Base-by-base conservation (phyloP, 139 green algal genomes). In the Zygnema cylindricum region DNA sequence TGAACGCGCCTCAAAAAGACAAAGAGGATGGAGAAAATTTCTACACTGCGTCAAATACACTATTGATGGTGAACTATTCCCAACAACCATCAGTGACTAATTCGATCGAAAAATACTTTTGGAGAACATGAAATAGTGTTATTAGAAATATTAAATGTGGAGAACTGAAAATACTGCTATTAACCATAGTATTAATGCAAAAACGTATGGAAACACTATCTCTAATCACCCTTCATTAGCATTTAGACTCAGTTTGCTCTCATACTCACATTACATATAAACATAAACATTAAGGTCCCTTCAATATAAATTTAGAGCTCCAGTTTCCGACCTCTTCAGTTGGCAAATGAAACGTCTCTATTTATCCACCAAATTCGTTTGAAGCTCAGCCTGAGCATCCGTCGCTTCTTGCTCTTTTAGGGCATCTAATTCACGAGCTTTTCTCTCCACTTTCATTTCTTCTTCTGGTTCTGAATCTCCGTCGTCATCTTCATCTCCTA, bases 361-460 rank as follows among this genome's bases (percentile, higher is more conserved):
- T 38, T 75, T 69, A 16, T 91, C 81, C 82, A 75, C 38, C 23
- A 91, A 84, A 82, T 89, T 91, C 0, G 86, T 89, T 43, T 79
- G 55, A 69, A 90, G 7, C 71, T 92, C 88, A 32, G 69, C 88
- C 42, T 91, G 63, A 36, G 82, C 88, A 32, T 92, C 88, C 84
- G 42, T 83, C 78, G 77, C 84, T 55, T 92, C 88, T 71, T 42
- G 11, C 84, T 78, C 84, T 7, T 69, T 69, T 82, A 77, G 38
- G 3, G 83, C 84, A 23, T 90, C 88, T 38, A 87, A 76, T 54
- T 91, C 77, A 54, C 82, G 40, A 38, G 83, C 69, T 83, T 92
- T 92, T 22, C 69, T 86, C 83, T 92, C 84, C 23, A 90, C 42
- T 30, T 91, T 82, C 39, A 86, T 90, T 78, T 91, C 86, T 55